Base-by-base conservation (phyloP, 306 rosid species). In the Dalbergia cochinchinensis region DNA sequence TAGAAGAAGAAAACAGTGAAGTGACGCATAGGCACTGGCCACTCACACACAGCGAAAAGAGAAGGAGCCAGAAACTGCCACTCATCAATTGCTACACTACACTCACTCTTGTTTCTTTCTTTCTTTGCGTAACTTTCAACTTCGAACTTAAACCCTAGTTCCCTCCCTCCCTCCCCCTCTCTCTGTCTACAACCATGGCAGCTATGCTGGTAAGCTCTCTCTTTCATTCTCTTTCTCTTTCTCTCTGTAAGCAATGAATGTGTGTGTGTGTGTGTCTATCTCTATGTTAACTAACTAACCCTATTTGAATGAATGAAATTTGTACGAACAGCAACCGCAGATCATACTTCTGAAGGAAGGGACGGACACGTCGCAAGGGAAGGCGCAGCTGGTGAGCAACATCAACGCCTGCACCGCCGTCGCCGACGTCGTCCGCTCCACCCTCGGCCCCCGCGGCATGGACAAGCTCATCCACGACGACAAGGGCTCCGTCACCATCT, bases 401-500 rank as follows among this genome's bases (percentile, higher is more conserved):
- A 95, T 95, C 76, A 95, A 95, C 81, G 99, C 99, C 19, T 95
- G 99, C 81, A 90, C 94, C 7, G 97, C 94, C 5, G 96, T 93
- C 75, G 96, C 98, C 4, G 99, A 95, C 53, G 98, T 95, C 83
- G 98, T 95, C 34, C 87, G 99, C 34, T 85, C 93, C 68, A 95
- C 99, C 6, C 86, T 95, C 7, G 99, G 99, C 1, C 99, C 99
- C 0, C 90, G 99, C 62, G 99, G 99, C 37, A 95, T 95, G 99
- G 99, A 95, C 88, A 95, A 95, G 60, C 97, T 95, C 85, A 95
- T 95, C 48, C 99, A 95, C 48, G 97, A 92, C 44, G 92, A 95
- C 50, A 95, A 95, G 80, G 99, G 99, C 33, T 60, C 33, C 19
- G 97, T 95, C 82, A 95, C 99, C 84, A 95, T 95, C 54, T 95